Evolutionary conservation across 2,329 filamentous ascomycete genomes (phyloP), one percentile per base, ranked within the genome.

Genomic region (Colletotrichum sp.): DNA sequence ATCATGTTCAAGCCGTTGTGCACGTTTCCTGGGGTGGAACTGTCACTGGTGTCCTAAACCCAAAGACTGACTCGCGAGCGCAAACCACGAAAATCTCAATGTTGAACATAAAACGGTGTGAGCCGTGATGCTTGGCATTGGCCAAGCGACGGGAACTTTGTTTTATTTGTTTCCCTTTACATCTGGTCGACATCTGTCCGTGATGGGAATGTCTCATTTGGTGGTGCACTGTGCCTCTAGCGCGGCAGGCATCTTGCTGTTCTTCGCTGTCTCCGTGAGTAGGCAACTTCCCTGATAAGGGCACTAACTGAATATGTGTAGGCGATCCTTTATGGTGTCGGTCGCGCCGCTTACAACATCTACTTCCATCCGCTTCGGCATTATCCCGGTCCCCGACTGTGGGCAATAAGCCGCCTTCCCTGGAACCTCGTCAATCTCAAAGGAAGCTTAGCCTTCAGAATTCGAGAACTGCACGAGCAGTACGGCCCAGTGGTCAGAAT

Each of bases 321-420:
- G 59, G 30, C 39, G 21, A 15, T 10, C 1, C 5, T 60, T 6
- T 60, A 66, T 4, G 32, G 30, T 28, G 18, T 15, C 13, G 18
- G 59, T 4, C 60, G 70, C n/a, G 57, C 49, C 13, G 26, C 82
- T 16, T 82, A 83, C 78, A 84, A 84, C 71, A 73, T 85, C 71
- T 81, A 79, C 75, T 77, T 84, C n/a, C 84, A 85, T 71, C 92
- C 93, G 7, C 84, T 95, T 72, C 90, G 92, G 83, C 92, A 90
- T 80, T 95, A 95, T 79, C 95, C 95, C 0, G 95, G 95, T 0
- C 94, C 93, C 0, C 87, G 92, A 70, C 80, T 95, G 36, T 95
- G 95, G 28, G 92, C 89, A 16, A 64, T 49, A 10, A 73, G 81
- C 2, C 85, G 87, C 4, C 82, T 88, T 6, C 75, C 77, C 5